phyloP scores from a whole-genome alignment of 441 rosid genomes.

The Eruca vesicaria region DNA sequence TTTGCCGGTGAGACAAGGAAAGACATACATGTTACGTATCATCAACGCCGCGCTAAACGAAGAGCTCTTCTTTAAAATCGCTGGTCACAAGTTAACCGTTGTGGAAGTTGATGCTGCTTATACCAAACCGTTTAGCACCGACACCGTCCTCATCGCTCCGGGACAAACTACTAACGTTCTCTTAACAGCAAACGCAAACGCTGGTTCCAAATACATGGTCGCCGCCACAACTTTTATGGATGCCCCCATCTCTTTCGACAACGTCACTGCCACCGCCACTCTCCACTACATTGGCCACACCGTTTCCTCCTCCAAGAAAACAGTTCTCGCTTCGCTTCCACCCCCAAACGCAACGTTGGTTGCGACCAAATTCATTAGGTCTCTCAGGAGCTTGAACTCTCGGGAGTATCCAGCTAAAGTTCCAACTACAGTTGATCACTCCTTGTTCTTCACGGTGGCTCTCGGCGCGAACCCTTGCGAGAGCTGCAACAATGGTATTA shows the following conservation, averaged over 20 bases:
- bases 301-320: slow-evolving; percentile 38
- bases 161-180: slow-evolving; percentile 91
- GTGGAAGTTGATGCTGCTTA: slow-evolving; percentile 75
- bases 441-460: slow-evolving; percentile 49
- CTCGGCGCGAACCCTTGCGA: slow-evolving; percentile 52
- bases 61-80: slow-evolving; percentile 90
- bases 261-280: slow-evolving; percentile 51
- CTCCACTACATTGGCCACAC: slow-evolving; percentile 41
- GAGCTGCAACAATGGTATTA: slow-evolving; percentile 43
- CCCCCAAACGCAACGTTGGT: slow-evolving; percentile 50
- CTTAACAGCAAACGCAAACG: slow-evolving; percentile 41
- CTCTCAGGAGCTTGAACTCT: slow-evolving; percentile 57
- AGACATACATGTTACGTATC: slow-evolving; percentile 77
- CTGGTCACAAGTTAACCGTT: slow-evolving; percentile 76
- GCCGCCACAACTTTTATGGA: slow-evolving; percentile 59
- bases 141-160: slow-evolving; percentile 61
- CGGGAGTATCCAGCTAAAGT: slow-evolving; percentile 46
- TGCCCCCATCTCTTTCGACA: slow-evolving; percentile 40
- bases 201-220: slow-evolving; percentile 36
- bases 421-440: slow-evolving; percentile 47
- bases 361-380: slow-evolving; percentile 35
- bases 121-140: slow-evolving; percentile 63
- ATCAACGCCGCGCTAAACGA: slow-evolving; percentile 95
- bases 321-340: slow-evolving; percentile 37
- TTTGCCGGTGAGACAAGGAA: slow-evolving; percentile 58